A percentile compares a stretch with the other conserved stretches of the same genome.
Evolutionary conservation across 306 rosid genomes (phyloP).

Genomic region (Vigna hirtella): DNA sequence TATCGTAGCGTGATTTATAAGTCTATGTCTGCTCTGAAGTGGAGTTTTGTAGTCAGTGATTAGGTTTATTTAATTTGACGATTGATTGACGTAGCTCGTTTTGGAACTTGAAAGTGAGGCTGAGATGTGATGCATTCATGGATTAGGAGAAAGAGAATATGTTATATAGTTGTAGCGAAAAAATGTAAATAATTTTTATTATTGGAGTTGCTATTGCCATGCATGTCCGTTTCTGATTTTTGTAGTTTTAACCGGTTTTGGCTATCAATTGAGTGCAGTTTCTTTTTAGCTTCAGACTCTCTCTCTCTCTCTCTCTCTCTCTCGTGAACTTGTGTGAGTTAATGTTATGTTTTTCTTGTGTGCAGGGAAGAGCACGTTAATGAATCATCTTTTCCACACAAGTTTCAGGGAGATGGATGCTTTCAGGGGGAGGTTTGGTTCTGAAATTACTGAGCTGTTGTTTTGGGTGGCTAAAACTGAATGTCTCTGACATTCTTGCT

Average conservation of each 20-base stretch:
- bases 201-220: slow-evolving; percentile 25
- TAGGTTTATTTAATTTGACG: slow-evolving; percentile 34
- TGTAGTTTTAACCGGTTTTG: slow-evolving; percentile 11
- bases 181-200: not conserved
- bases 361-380: slow-evolving; percentile 90
- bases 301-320: not conserved
- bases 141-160: not conserved
- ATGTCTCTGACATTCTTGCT: not conserved
- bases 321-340: slow-evolving; percentile 18
- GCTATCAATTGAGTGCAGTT: slow-evolving; percentile 6
- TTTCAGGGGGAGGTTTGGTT: slow-evolving; percentile 77
- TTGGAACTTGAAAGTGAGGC: slow-evolving; percentile 13
- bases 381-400: slow-evolving; percentile 86
- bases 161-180: not conserved
- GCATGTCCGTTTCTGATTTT: slow-evolving; percentile 26
- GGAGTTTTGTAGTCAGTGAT: slow-evolving; percentile 7
- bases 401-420: slow-evolving; percentile 97
- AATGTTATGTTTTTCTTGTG: slow-evolving; percentile 27
- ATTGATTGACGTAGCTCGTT: slow-evolving; percentile 19
- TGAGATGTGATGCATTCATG: not conserved
- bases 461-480: slow-evolving; percentile 3
- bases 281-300: not conserved
- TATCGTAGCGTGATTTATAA: not conserved
- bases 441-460: not conserved
- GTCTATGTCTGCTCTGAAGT: not conserved